Conservation (phyloP, 2,329 filamentous ascomycete species). For the Neurospora sp. region DNA sequence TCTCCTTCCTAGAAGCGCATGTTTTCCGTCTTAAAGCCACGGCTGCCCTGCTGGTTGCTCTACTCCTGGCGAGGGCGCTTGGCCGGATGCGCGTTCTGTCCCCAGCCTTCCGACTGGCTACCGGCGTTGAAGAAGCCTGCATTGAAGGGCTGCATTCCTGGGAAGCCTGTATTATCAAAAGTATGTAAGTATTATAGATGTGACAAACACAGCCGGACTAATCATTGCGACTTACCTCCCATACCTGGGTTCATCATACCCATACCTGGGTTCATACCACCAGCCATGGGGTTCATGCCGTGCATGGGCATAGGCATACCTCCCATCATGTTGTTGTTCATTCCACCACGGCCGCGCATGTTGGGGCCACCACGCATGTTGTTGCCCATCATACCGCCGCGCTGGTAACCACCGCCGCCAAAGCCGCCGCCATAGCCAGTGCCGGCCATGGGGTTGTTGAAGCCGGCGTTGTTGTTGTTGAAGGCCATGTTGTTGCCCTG, state of each 20-base stretch:
- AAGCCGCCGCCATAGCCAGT: conserved; percentile 40
- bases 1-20: neutral
- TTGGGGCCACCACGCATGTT: conserved; percentile 33
- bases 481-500: conserved; percentile 23
- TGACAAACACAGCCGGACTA: neutral
- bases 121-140: neutral
- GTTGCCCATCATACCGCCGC: conserved; percentile 35
- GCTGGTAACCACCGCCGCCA: conserved; percentile 35
- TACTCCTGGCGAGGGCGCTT: neutral
- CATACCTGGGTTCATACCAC: conserved; percentile 28
- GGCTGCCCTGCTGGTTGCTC: neutral
- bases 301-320: conserved; percentile 37
- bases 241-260: conserved; percentile 44
- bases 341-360: conserved; percentile 32
- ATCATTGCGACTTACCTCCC: conserved; percentile 39
- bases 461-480: conserved; percentile 35
- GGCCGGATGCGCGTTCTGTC: neutral
- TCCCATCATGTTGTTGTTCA: conserved; percentile 29
- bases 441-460: conserved; percentile 24
- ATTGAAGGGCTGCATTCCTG: neutral
- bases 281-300: conserved; percentile 24
- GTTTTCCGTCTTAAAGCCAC: neutral
- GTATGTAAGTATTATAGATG: neutral
- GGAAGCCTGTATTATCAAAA: neutral
- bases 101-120: neutral